These are phyloP conservation scores for Echria macrotheca DNA, from an alignment of 495 filamentous ascomycete species.

Conservation along the genomic window DNA sequence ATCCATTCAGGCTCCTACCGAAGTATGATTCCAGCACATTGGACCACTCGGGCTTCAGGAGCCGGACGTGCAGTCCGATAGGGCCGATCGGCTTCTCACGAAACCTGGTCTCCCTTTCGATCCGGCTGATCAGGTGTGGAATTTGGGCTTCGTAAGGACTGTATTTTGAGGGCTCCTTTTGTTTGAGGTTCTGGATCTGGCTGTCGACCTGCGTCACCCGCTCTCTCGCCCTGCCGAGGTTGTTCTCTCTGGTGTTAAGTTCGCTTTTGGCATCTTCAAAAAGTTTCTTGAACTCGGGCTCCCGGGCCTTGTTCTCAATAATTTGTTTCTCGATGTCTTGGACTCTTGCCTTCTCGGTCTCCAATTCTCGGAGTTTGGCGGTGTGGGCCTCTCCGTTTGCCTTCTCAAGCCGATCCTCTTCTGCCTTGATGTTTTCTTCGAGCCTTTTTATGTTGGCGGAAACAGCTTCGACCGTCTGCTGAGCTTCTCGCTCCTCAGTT, in stretches of 20 bases:
- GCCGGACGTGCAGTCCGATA: slow-evolving; percentile 65
- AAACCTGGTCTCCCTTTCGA: slow-evolving; percentile 64
- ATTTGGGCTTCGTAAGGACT: slow-evolving; percentile 58
- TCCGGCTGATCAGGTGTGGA: slow-evolving; percentile 56
- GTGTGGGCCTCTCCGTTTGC: slow-evolving; percentile 45
- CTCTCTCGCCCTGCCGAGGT: slow-evolving; percentile 31
- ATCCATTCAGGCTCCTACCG: slow-evolving; percentile 59
- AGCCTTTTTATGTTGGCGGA: slow-evolving; percentile 30
- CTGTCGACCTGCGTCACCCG: slow-evolving; percentile 47
- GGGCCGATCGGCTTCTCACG: slow-evolving; percentile 73
- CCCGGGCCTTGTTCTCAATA: slow-evolving; percentile 28
- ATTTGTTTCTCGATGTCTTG: slow-evolving; percentile 37
- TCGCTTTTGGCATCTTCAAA: slow-evolving; percentile 37
- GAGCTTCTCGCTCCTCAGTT: slow-evolving; percentile 44
- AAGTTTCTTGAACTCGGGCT: slow-evolving; percentile 27
- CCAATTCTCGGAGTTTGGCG: slow-evolving; percentile 35
- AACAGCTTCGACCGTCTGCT: slow-evolving; percentile 29
- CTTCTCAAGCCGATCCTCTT: slow-evolving; percentile 45
- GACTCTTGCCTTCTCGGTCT: slow-evolving; percentile 45
- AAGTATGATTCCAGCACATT: slow-evolving; percentile 72
- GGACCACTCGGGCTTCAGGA: slow-evolving; percentile 78
- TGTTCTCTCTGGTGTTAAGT: slow-evolving; percentile 33
- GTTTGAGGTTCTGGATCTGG: slow-evolving; percentile 28
- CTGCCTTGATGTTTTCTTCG: slow-evolving; percentile 36
- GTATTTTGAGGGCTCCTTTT: slow-evolving; percentile 19